These are phyloP conservation scores for Chlamydomonas asymmetrica DNA, from an alignment of 139 green algal genomes.

Conservation along the genomic window DNA sequence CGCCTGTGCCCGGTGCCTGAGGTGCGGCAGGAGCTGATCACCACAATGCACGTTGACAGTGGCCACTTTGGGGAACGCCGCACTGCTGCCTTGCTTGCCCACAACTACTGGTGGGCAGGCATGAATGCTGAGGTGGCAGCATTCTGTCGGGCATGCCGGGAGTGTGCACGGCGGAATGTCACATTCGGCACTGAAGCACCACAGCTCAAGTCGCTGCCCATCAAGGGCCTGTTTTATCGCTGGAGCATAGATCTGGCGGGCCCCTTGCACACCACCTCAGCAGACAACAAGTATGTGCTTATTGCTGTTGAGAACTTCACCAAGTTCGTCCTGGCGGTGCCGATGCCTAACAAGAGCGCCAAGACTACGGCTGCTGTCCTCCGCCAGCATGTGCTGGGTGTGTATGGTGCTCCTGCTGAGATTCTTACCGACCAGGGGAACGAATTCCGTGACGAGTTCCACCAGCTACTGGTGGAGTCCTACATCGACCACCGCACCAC, in stretches of 20 bases:
- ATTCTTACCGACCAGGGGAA: background rate
- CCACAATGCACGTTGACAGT: background rate
- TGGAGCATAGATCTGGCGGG: constrained; percentile 18
- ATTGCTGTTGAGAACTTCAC: constrained; percentile 19
- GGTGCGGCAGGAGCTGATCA: background rate
- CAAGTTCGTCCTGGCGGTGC: constrained; percentile 6
- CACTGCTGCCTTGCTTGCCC: background rate
- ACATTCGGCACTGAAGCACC: background rate
- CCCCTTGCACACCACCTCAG: background rate
- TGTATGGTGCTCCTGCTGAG: background rate
- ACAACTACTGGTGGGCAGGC: constrained; percentile 4
- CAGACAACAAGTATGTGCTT: constrained; percentile 14
- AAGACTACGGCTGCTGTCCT: background rate
- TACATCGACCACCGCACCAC: constrained; percentile 15
- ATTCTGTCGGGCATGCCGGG: background rate
- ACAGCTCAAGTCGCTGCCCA: constrained; percentile 21
- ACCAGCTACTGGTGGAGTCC: background rate
- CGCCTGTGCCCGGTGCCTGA: no score
- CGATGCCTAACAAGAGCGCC: background rate
- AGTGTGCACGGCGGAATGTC: background rate
- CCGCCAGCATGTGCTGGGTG: background rate
- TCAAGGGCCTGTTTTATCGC: constrained; percentile 21
- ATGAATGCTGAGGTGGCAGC: background rate
- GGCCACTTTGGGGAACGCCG: constrained; percentile 4
- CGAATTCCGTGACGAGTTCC: background rate